These are phyloP conservation scores for Flueggea neowawraea DNA, from an alignment of 441 rosid species.

Conservation along the genomic window DNA sequence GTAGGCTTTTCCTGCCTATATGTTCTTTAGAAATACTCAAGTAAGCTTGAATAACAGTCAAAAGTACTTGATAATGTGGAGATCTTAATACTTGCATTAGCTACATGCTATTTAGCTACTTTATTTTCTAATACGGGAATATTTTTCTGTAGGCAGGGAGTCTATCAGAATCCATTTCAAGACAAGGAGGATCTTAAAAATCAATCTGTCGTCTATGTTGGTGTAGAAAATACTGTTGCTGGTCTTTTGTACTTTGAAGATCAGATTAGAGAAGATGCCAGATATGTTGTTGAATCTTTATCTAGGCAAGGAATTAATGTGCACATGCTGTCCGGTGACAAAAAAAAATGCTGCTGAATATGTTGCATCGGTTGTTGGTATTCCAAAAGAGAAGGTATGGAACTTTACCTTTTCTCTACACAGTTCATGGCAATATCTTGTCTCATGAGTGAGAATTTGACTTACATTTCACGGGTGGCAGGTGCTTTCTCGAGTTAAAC, in stretches of 20 bases:
- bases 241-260: conserved; percentile 89
- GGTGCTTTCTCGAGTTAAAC: conserved; percentile 89
- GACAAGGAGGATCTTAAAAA: conserved; percentile 45
- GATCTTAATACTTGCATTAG: too few species aligned
- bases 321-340: conserved; percentile 97
- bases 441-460: neutral
- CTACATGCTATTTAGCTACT: too few species aligned
- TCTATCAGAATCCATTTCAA: conserved; percentile 39
- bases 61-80: too few species aligned
- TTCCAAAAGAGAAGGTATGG: conserved; percentile 73
- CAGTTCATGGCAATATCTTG: neutral
- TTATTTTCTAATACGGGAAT: too few species aligned
- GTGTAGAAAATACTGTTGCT: conserved; percentile 70
- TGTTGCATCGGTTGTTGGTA: conserved; percentile 89
- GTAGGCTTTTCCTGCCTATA: too few species aligned
- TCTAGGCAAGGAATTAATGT: conserved; percentile 69
- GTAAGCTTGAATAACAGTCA: too few species aligned
- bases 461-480: conserved; percentile 21
- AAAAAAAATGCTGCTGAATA: conserved; percentile 77
- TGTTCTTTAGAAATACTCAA: too few species aligned
- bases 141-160: conserved; percentile 67
- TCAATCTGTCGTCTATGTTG: conserved; percentile 86
- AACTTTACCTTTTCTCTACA: conserved; percentile 4
- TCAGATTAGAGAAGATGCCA: conserved; percentile 92
- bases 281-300: conserved; percentile 66